Percentiles rank a stretch among this genome's conserved stretches.
phyloP scores from a whole-genome alignment of 805 yeast species.

The Saccharomycopsis babjevae region DNA sequence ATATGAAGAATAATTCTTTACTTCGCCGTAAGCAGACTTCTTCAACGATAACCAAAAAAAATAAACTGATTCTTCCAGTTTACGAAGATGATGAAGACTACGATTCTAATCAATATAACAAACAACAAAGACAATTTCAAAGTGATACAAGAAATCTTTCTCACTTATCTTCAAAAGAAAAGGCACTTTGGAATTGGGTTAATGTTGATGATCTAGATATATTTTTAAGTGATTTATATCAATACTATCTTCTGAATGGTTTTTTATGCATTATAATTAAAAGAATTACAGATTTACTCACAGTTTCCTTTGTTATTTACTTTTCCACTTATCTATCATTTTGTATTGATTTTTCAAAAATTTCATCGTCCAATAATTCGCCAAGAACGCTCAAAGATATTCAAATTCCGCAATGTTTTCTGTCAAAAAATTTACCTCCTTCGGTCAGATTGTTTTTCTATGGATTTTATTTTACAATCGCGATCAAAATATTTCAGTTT shows the following conservation, averaged over 20 bases:
- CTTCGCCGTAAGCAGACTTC: neutral
- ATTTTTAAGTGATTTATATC: slow-evolving; percentile 73
- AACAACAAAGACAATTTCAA: neutral
- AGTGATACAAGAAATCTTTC: neutral
- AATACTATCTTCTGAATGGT: slow-evolving; percentile 81
- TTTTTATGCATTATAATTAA: slow-evolving; percentile 64
- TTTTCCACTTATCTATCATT: slow-evolving; percentile 70
- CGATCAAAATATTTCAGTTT: slow-evolving; percentile 43
- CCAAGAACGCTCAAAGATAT: slow-evolving; percentile 27
- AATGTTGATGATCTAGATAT: slow-evolving; percentile 86
- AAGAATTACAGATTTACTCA: slow-evolving; percentile 55
- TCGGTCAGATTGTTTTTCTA: slow-evolving; percentile 21
- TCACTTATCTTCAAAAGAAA: slow-evolving; percentile 39
- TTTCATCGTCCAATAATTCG: slow-evolving; percentile 21
- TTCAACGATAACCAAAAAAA: neutral
- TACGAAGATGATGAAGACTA: neutral
- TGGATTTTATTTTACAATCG: slow-evolving; percentile 38
- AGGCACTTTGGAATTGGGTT: slow-evolving; percentile 94
- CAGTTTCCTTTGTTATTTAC: slow-evolving; percentile 68
- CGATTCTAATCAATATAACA: neutral
- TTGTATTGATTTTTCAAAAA: slow-evolving; percentile 61
- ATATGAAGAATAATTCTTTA: neutral
- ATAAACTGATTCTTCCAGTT: neutral
- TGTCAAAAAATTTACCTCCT: slow-evolving; percentile 21
- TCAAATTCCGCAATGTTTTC: slow-evolving; percentile 29